Base-by-base conservation (phyloP, 371 early-diverging fungal species). In the Mortierella sp. region DNA sequence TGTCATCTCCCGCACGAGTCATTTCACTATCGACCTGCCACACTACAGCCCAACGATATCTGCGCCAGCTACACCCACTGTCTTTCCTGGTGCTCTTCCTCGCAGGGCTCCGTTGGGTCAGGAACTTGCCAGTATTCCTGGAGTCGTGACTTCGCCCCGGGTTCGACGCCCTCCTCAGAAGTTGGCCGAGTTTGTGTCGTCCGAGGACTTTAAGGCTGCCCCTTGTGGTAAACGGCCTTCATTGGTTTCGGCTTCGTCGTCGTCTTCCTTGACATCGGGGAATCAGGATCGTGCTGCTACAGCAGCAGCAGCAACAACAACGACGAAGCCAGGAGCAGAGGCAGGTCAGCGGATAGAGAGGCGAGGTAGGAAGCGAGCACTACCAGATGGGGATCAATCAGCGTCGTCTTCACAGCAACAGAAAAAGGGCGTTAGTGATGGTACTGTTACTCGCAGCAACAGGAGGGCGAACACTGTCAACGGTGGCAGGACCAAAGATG, bases 121-220 rank as follows among this genome's bases (percentile, higher is more conserved):
- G 10, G 81, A 77, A 6, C 35, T 81, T 27, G 70, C 77, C 11
- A 56, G 71, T 16, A 71, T 76, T 41, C 81, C 81, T n/a, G 83
- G 83, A 1, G 78, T 78, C 0, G 77, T 83, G 21, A 79, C 82
- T 5, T 79, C 86, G 0, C 82, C 68, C 12, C 86, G 86, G 18
- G n/a, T 85, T 41, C 81, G 86, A 65, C 76, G 86, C 60, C 86
- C 86, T 56, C 86, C 86, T 65, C 85, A 81, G 44, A 84, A 84
- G 21, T 68, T 84, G 46, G 75, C 85, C 3, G 86, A 85, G 54
- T 85, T 85, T 75, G 86, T 85, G 11, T 85, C 86, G 2, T 85
- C 86, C 3, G 82, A 85, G 44, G 86, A 85, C 48, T 85, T 85
- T 27, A 81, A 81, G 48, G 82, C 86, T 12, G 71, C 78, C 0